phyloP scores from a whole-genome alignment of 2,329 filamentous ascomycete genomes.

The Periglandula ipomoeae region DNA sequence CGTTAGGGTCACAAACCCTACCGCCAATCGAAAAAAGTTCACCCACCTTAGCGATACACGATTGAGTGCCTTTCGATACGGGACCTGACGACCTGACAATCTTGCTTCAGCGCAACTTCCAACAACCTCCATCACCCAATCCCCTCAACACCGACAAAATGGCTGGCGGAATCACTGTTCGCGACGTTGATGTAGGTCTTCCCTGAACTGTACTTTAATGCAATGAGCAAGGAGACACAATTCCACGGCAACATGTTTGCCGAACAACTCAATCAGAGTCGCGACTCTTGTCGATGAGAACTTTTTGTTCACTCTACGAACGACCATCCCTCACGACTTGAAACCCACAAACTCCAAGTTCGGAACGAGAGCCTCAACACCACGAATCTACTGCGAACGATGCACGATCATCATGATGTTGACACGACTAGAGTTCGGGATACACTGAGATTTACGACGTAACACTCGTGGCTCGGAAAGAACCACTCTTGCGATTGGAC shows the following conservation, averaged over 20 bases:
- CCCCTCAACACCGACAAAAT: slow-evolving; percentile 55
- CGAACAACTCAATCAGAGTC: background rate
- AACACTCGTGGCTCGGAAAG: background rate
- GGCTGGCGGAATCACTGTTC: slow-evolving; percentile 70
- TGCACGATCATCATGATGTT: background rate
- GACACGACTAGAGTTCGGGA: background rate
- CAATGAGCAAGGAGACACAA: background rate
- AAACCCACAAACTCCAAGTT: slow-evolving; percentile 3
- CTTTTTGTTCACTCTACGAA: background rate
- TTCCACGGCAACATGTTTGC: background rate
- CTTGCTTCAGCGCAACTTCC: slow-evolving; percentile 21
- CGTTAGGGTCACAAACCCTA: slow-evolving; percentile 27
- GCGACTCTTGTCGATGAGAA: background rate
- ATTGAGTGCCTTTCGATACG: slow-evolving; percentile 6
- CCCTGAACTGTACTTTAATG: slow-evolving; percentile 15
- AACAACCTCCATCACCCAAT: slow-evolving; percentile 12
- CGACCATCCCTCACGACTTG: slow-evolving; percentile 3
- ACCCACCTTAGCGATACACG: slow-evolving; percentile 8
- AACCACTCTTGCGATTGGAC: background rate
- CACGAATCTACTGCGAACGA: background rate
- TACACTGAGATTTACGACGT: background rate
- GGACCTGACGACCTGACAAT: slow-evolving; percentile 21
- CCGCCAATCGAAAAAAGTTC: slow-evolving; percentile 15
- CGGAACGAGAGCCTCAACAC: background rate
- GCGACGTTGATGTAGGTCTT: slow-evolving; percentile 72